phyloP scores from a whole-genome alignment of 1,284 basidiomycete genomes.

The Sphaerobolus stellatus region DNA sequence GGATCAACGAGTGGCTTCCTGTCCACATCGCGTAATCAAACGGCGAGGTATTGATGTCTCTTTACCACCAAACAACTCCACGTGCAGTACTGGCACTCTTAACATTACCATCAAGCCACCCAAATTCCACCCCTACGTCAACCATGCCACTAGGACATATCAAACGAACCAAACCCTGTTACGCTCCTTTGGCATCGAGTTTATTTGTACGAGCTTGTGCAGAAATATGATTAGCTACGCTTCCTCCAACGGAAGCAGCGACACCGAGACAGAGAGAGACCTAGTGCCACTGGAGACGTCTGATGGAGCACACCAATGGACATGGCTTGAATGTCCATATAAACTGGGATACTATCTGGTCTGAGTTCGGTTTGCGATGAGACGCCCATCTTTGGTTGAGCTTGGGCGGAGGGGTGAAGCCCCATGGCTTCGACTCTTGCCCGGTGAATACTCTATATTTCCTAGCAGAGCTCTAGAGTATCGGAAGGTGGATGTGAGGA shows the following conservation, averaged over 20 bases:
- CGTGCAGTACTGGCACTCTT: slow-evolving; percentile 61
- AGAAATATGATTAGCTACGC: slow-evolving; percentile 50
- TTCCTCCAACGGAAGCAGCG: slow-evolving; percentile 52
- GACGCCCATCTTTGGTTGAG: slow-evolving; percentile 71
- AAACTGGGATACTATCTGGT: slow-evolving; percentile 32
- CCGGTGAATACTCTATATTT: too few species aligned
- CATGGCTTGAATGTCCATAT: slow-evolving; percentile 61
- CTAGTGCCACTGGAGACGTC: slow-evolving; percentile 73
- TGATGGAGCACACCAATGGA: slow-evolving; percentile 75
- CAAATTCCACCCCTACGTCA: slow-evolving; percentile 59
- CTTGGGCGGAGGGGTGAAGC: slow-evolving; percentile 56
- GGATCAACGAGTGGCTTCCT: slow-evolving; percentile 93
- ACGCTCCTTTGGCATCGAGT: slow-evolving; percentile 9
- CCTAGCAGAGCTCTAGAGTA: too few species aligned
- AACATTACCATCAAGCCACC: slow-evolving; percentile 43
- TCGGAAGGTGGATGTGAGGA: too few species aligned
- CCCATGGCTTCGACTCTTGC: too few species aligned
- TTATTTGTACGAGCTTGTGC: not conserved
- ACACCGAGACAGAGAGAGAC: slow-evolving; percentile 70
- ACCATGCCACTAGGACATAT: slow-evolving; percentile 65
- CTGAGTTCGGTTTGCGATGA: slow-evolving; percentile 23
- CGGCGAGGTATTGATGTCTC: too few species aligned
- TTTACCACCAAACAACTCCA: slow-evolving; percentile 65
- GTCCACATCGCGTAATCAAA: too few species aligned
- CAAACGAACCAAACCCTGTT: slow-evolving; percentile 43